Evolutionary conservation across 306 rosid genomes (phyloP), one percentile per base, ranked within the genome.

Genomic region (Glycine latifolia): DNA sequence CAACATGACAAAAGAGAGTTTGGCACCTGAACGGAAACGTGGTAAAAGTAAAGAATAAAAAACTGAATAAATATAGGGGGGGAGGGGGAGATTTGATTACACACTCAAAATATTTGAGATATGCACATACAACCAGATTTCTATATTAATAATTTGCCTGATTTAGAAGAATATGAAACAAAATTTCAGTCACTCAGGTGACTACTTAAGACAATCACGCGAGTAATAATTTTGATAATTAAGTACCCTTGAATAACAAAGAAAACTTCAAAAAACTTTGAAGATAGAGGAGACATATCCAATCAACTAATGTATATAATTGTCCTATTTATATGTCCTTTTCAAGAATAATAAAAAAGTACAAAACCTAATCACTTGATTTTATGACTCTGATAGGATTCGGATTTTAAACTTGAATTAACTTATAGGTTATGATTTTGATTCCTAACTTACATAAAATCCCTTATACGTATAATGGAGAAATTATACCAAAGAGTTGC

Each of bases 171-270:
- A 52, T 17, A 52, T n/a, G n/a, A 49, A 77, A 49, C 73, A 65
- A 35, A 3, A 77, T 6, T 63, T 49, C 3, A 1, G 17, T 41
- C 9, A 59, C 31, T 12, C 12, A 49, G 39, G 55, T 67, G 39
- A 20, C 0, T 67, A 44, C 20, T 5, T 68, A 79, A 43, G 56
- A 68, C 69, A 17, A 39, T 49, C 39, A 50, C 37, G 59, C 16
- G 58, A 68, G 4, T 17, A 3, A 55, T 67, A 26, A 26, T 67
- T 67, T 41, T 43, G 56, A 54, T 67, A 37, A 54, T 67, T 15
- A 53, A 78, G 46, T 7, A 54, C 12, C 59, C 58, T 55, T 77
- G 73, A 77, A 49, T 65, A 49, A n/a, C 12, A 48, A 70, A 49
- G 63, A 50, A 77, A 65, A 63, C 59, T 46, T 50, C 39, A 77